Evolutionary conservation across 768 basidiomycete species (phyloP).

Genomic region (Trametes meyenii): DNA sequence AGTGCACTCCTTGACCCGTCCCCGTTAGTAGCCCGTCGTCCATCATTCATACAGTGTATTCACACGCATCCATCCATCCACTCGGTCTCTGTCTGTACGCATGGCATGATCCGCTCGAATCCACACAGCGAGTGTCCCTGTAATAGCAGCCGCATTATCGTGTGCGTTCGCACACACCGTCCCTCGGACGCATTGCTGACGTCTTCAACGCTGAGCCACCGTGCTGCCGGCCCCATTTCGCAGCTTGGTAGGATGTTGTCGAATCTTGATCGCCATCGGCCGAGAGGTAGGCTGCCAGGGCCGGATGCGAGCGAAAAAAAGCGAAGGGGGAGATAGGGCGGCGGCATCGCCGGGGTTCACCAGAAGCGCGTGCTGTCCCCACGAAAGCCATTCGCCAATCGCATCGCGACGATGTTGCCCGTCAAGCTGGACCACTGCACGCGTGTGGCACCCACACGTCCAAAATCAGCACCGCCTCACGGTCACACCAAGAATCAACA

Average conservation of each 20-base stretch:
- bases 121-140: neutral
- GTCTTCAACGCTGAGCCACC: too few relatives aligned
- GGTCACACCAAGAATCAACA: neutral
- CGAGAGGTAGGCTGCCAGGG: too few relatives aligned
- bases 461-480: neutral
- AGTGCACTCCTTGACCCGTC: too few relatives aligned
- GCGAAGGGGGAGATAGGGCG: too few relatives aligned
- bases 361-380: conserved; percentile 44
- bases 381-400: conserved; percentile 39
- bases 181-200: neutral
- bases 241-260: too few relatives aligned
- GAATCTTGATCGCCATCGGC: too few relatives aligned
- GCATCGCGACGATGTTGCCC: conserved; percentile 49
- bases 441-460: neutral
- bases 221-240: too few relatives aligned
- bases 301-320: too few relatives aligned
- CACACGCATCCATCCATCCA: too few relatives aligned
- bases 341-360: neutral
- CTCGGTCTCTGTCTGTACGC: neutral
- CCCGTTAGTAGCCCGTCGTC: too few relatives aligned
- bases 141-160: conserved; percentile 13
- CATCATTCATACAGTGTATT: too few relatives aligned
- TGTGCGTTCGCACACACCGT: neutral
- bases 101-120: neutral
- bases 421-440: conserved; percentile 53